Conservation (phyloP, 2,329 filamentous ascomycete species). For the Huntiella decipiens region DNA sequence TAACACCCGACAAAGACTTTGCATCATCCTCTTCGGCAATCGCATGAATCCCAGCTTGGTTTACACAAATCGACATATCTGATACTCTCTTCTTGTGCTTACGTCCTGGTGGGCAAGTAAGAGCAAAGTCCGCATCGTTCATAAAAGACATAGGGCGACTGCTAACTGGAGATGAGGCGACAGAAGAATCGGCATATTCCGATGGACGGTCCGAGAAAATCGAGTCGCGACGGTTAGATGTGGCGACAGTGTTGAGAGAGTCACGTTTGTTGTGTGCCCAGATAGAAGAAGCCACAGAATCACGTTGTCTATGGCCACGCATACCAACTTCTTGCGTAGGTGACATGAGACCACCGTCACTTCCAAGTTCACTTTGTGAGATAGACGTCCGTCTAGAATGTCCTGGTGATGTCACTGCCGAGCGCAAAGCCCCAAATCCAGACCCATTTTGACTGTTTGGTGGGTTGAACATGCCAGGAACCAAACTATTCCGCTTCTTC, state of each 20-base stretch:
- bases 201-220: conserved; percentile 39
- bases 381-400: conserved; percentile 8
- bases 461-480: conserved; percentile 42
- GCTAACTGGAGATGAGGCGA: conserved; percentile 65
- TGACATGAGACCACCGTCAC: conserved; percentile 2
- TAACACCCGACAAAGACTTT: neutral
- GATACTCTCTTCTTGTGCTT: conserved; percentile 9
- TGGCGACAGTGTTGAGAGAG: conserved; percentile 17
- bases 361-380: neutral
- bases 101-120: conserved; percentile 11
- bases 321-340: neutral
- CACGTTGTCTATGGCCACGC: conserved; percentile 23
- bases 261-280: conserved; percentile 7
- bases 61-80: conserved; percentile 7
- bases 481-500: conserved; percentile 52
- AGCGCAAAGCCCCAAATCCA: neutral
- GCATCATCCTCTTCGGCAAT: conserved; percentile 23
- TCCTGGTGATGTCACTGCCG: conserved; percentile 1
- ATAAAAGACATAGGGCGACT: conserved; percentile 10
- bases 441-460: conserved; percentile 7
- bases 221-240: conserved; percentile 38
- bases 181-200: conserved; percentile 50
- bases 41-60: conserved; percentile 15
- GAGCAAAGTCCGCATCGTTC: conserved; percentile 5
- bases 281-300: conserved; percentile 29